These are phyloP conservation scores for Triticum urartu DNA, from an alignment of 176 grass and related monocot species.

Conservation along the genomic window DNA sequence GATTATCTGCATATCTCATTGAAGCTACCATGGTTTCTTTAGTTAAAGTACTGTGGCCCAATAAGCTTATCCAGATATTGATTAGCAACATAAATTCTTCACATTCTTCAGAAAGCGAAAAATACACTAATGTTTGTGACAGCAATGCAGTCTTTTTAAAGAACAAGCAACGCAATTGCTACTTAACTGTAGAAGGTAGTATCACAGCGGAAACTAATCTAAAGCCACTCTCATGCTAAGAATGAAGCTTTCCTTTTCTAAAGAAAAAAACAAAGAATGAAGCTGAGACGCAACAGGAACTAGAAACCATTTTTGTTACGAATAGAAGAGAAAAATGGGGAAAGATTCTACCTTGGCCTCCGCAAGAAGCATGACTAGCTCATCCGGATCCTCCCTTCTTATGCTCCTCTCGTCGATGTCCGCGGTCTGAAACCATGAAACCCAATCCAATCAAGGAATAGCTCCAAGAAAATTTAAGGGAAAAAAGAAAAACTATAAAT, in stretches of 20 bases:
- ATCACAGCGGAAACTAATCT: background rate
- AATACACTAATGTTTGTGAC: background rate
- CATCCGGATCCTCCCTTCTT: conserved; percentile 73
- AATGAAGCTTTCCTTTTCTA: background rate
- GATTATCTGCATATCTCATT: background rate
- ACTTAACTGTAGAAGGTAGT: background rate
- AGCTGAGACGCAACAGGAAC: background rate
- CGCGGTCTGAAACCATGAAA: conserved; percentile 60
- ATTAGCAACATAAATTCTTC: background rate
- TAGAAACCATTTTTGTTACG: background rate
- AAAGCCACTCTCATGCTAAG: background rate
- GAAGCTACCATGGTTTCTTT: background rate
- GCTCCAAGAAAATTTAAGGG: background rate
- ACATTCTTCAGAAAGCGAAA: background rate
- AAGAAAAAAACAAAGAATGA: background rate
- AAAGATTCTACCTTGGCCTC: conserved; percentile 71
- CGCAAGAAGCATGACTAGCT: conserved; percentile 84
- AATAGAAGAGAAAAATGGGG: background rate
- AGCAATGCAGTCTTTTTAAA: background rate
- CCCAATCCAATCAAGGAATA: background rate
- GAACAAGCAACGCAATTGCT: background rate
- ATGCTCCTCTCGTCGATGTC: conserved; percentile 96
- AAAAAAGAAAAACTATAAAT: background rate
- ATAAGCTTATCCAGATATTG: background rate
- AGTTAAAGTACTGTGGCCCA: background rate